These are phyloP conservation scores for Brassica carinata DNA, from an alignment of 345 rosid species.

Conservation along the genomic window DNA sequence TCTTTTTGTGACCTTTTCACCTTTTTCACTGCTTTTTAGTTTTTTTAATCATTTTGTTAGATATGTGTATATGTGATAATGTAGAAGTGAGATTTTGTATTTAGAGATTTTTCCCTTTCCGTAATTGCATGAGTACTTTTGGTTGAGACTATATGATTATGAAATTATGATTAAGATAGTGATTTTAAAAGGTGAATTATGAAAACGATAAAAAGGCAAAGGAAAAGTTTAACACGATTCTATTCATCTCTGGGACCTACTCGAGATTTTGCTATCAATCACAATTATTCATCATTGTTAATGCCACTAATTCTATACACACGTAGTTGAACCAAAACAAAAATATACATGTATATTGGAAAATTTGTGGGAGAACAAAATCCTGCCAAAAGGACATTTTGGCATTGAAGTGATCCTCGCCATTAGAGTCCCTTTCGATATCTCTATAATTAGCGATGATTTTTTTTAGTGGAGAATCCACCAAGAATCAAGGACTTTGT, in stretches of 20 bases:
- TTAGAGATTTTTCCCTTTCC: not conserved
- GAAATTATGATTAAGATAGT: conserved; percentile 27
- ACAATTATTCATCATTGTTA: conserved; percentile 25
- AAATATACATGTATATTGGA: not conserved
- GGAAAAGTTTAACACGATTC: conserved; percentile 33
- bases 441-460: conserved; percentile 6
- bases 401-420: conserved; percentile 13
- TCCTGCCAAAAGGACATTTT: conserved; percentile 21
- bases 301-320: conserved; percentile 12
- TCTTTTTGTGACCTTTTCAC: conserved; percentile 26
- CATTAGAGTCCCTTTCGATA: conserved; percentile 40
- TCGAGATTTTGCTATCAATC: conserved; percentile 29
- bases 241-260: conserved; percentile 35
- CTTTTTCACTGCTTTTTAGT: not conserved
- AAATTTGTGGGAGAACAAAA: not conserved
- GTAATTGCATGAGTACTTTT: conserved; percentile 20
- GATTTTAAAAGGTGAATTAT: conserved; percentile 27
- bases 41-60: conserved; percentile 13
- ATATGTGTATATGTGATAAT: conserved; percentile 19
- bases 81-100: conserved; percentile 11
- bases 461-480: conserved; percentile 26
- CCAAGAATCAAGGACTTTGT: not conserved
- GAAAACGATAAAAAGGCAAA: conserved; percentile 20
- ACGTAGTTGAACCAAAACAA: not conserved
- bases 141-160: conserved; percentile 14